A percentile compares a stretch with the other conserved stretches of the same genome.
Evolutionary conservation across 768 basidiomycete species (phyloP).

Genomic region (Mycena indigotica): DNA sequence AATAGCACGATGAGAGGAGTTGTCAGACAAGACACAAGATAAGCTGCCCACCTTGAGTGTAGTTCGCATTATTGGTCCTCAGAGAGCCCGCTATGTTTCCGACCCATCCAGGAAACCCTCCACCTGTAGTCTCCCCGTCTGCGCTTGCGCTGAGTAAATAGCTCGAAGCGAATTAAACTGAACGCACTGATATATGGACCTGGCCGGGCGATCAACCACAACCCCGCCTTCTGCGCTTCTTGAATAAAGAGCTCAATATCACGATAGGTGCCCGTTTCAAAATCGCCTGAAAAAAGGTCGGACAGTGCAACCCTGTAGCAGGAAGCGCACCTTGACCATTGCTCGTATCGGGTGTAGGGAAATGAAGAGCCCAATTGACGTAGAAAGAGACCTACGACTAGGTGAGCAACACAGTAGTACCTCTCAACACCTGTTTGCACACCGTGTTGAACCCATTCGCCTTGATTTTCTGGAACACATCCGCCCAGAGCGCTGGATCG

Average conservation of each 20-base stretch:
- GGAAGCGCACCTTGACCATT: constrained; percentile 36
- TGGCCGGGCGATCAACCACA: constrained; percentile 60
- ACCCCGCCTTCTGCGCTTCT: constrained; percentile 50
- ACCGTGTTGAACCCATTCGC: constrained; percentile 61
- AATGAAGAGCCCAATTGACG: constrained; percentile 60
- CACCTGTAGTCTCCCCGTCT: constrained; percentile 56
- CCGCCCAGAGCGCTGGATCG: constrained; percentile 55
- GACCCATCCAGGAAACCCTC: constrained; percentile 63
- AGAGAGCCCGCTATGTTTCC: constrained; percentile 45
- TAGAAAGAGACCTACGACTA: constrained; percentile 48
- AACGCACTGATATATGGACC: constrained; percentile 55
- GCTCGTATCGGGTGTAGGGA: constrained; percentile 49
- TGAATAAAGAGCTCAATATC: constrained; percentile 57
- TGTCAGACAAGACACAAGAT: background rate
- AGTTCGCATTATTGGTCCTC: constrained; percentile 52
- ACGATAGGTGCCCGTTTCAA: constrained; percentile 49
- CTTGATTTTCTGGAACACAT: constrained; percentile 64
- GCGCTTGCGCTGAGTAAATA: background rate
- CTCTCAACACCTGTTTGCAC: background rate
- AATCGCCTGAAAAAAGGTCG: constrained; percentile 34
- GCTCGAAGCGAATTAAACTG: background rate
- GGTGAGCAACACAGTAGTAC: background rate
- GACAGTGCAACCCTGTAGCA: no score
- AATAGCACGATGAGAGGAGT: background rate
- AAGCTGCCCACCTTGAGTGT: constrained; percentile 48